Base-by-base conservation (phyloP, 768 basidiomycete species). In the Mrakia frigida region DNA sequence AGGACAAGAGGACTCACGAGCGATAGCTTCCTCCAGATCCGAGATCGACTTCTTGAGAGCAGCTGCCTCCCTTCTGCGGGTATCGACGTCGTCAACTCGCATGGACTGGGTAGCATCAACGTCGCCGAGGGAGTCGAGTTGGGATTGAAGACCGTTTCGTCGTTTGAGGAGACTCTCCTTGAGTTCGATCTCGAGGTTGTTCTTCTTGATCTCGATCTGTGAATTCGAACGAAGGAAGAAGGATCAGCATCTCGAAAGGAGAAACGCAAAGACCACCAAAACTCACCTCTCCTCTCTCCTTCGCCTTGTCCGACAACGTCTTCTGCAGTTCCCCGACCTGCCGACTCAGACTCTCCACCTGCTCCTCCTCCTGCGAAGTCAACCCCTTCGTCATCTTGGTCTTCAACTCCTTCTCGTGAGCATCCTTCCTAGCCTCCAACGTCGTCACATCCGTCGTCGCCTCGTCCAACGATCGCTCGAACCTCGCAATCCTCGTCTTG, bases 101-200 rank as follows among this genome's bases (percentile, higher is more conserved):
- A 37, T 86, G 87, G 3, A 60, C 68, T 60, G 50, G 14, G 56
- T 39, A 0, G 79, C 81, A 21, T 50, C 78, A 21, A 77, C 85
- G 56, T 90, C 90, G 28, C 88, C 91, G n/a, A 92, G 84, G 33
- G 87, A 84, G 79, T 97, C 94, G 16, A 98, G 84, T 82, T 91
- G 91, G 46, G 84, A 83, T 70, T 88, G 88, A 11, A 98, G 81
- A 79, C 95, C 96, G 70, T 93, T 91, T 61, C 89, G 87, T 35
- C 91, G 87, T 11, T 95, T 88, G 31, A 89, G 87, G 21, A 98
- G 86, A 79, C 90, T 90, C 82, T 99, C 97, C 79, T 91, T 93
- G 67, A 98, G 86, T 82, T 98, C 96, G 73, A 97, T 95, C 82
- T 97, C 94, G 39, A 97, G 84, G 6, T 90, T 84, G 81, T 91